A percentile compares a stretch with the other conserved stretches of the same genome.
phyloP scores from a whole-genome alignment of 805 yeast species.

The Hanseniaspora pseudoguilliermondii region DNA sequence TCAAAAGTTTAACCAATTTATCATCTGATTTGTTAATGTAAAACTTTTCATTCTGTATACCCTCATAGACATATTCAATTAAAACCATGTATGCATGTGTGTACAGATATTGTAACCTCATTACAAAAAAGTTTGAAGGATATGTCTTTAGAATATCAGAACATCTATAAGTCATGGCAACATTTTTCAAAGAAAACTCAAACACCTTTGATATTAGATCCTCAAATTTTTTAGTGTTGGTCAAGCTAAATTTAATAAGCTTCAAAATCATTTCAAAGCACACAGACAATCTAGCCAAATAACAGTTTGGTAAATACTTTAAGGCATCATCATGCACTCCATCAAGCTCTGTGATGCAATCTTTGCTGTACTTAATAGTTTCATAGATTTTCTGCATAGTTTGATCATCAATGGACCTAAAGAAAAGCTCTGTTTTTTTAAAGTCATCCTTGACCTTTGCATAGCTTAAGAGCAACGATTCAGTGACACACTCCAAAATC shows the following conservation, averaged over 20 bases:
- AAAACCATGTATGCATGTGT: conserved; percentile 8
- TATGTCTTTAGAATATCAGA: conserved; percentile 23
- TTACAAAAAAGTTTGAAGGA: conserved; percentile 38
- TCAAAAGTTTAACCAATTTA: background rate
- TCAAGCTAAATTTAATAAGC: background rate
- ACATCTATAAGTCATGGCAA: conserved; percentile 5
- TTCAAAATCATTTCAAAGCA: conserved; percentile 18
- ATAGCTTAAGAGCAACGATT: conserved; percentile 1
- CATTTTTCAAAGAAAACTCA: conserved; percentile 15
- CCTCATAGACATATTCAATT: conserved; percentile 1
- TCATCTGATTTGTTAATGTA: background rate
- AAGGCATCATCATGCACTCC: conserved; percentile 12
- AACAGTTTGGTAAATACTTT: background rate
- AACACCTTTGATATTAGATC: conserved; percentile 21
- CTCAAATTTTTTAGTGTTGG: conserved; percentile 19
- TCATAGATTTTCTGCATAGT: conserved; percentile 41
- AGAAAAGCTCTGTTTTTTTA: conserved; percentile 19
- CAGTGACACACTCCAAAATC: conserved; percentile 43
- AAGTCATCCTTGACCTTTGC: conserved; percentile 19
- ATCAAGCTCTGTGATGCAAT: conserved; percentile 5
- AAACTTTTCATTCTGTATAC: background rate
- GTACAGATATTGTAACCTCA: conserved; percentile 41
- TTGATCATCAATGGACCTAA: conserved; percentile 29
- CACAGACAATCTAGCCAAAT: conserved; percentile 17
- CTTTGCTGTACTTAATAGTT: conserved; percentile 33